Evolutionary conservation across 257 asterid species (phyloP).

Genomic region (Ligustrum vulgare): DNA sequence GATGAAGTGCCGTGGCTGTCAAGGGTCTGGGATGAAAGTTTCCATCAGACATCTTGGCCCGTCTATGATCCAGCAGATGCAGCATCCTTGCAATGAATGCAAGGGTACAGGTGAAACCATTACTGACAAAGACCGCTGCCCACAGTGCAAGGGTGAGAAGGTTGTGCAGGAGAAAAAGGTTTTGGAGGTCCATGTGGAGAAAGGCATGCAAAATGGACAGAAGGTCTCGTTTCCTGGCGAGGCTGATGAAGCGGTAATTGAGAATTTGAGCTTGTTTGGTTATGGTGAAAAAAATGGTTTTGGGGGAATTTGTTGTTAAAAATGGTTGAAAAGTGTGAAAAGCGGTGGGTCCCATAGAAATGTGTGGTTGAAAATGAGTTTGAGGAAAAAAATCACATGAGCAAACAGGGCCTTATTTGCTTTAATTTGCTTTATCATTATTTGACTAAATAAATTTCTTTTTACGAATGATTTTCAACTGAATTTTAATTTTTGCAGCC

Average conservation of each 20-base stretch:
- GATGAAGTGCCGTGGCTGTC: constrained; percentile 78
- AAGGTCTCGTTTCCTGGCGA: constrained; percentile 92
- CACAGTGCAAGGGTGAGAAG: constrained; percentile 89
- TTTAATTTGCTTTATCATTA: neutral
- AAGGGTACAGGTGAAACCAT: constrained; percentile 92
- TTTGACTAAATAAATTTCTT: neutral
- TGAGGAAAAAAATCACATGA: no score
- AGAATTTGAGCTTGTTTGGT: no score
- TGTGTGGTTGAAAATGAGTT: no score
- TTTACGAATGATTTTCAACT: neutral
- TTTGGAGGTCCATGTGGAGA: constrained; percentile 83
- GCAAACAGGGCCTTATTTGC: no score
- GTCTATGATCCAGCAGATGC: constrained; percentile 95
- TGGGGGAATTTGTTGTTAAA: no score
- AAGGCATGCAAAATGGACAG: constrained; percentile 95
- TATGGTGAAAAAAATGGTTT: no score
- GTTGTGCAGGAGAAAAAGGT: constrained; percentile 85
- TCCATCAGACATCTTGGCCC: constrained; percentile 88
- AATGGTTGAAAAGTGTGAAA: no score
- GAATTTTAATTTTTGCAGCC: constrained; percentile 56
- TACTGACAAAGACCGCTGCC: constrained; percentile 73
- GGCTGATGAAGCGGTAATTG: constrained; percentile 89
- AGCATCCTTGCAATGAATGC: constrained; percentile 88
- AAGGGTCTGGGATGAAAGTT: constrained; percentile 91
- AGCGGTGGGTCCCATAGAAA: no score